A percentile compares a stretch with the other conserved stretches of the same genome.
Conservation (phyloP, 306 rosid genomes). For the Acmispon strigosus region DNA sequence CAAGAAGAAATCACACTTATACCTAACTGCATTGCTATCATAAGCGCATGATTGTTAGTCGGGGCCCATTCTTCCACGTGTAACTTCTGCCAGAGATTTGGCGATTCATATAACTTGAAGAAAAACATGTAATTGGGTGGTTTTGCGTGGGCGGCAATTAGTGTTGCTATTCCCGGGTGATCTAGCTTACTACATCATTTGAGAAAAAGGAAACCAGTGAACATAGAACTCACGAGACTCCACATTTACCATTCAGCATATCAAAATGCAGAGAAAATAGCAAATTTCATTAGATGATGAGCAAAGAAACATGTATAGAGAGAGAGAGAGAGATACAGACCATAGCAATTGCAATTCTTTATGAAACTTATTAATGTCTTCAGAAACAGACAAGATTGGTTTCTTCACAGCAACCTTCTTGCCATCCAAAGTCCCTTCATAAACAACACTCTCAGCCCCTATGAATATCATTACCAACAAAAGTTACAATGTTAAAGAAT, state of each 20-base stretch:
- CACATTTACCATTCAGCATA: background rate
- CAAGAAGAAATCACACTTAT: slow-evolving; percentile 7
- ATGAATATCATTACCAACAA: background rate
- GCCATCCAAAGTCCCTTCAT: slow-evolving; percentile 70
- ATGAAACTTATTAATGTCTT: slow-evolving; percentile 75
- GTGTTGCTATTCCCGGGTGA: slow-evolving; percentile 62
- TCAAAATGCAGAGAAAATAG: background rate
- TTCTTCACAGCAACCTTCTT: slow-evolving; percentile 77
- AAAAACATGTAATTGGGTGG: slow-evolving; percentile 86
- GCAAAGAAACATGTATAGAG: slow-evolving; percentile 1
- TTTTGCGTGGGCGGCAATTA: slow-evolving; percentile 85
- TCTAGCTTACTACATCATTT: slow-evolving; percentile 56
- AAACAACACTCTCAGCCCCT: slow-evolving; percentile 92
- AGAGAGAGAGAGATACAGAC: slow-evolving; percentile 24
- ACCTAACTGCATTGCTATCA: slow-evolving; percentile 39
- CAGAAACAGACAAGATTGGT: slow-evolving; percentile 70
- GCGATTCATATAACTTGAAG: slow-evolving; percentile 64
- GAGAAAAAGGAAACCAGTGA: background rate
- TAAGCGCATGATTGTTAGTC: slow-evolving; percentile 18
- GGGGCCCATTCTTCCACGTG: slow-evolving; percentile 51
- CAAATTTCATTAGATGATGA: background rate
- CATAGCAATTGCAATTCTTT: slow-evolving; percentile 79
- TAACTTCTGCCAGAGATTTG: slow-evolving; percentile 64
- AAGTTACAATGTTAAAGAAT: background rate
- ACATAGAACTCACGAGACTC: background rate